phyloP scores from a whole-genome alignment of 2,329 filamentous ascomycete genomes.

The Rutstroemia sp. region DNA sequence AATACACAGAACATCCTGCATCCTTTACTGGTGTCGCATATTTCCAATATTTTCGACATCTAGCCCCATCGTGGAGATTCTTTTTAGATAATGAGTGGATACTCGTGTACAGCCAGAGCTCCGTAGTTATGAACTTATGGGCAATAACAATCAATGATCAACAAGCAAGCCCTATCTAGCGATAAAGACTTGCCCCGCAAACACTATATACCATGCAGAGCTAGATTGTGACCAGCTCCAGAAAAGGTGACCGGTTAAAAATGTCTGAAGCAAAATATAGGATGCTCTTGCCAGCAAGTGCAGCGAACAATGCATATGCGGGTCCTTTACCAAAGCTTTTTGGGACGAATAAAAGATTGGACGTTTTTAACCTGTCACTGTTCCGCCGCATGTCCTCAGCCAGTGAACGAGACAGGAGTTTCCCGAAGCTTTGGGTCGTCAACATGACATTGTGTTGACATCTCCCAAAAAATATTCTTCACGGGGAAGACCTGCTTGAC shows the following conservation, averaged over 20 bases:
- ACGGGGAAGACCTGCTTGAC: neutral
- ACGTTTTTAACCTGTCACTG: neutral
- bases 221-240: neutral
- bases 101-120: neutral
- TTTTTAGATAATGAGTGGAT: slow-evolving; percentile 3
- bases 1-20: neutral
- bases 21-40: neutral
- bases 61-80: neutral
- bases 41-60: neutral
- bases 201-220: neutral
- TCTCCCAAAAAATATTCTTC: neutral
- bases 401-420: neutral
- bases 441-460: neutral
- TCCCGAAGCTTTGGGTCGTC: slow-evolving; percentile 1
- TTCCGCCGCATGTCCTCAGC: neutral
- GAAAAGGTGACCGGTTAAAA: neutral
- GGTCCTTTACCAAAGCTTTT: neutral
- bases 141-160: neutral
- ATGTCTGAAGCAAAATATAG: neutral
- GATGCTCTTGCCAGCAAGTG: slow-evolving; percentile 1
- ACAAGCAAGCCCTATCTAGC: neutral
- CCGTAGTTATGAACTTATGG: neutral
- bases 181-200: slow-evolving; percentile 5
- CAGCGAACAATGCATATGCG: slow-evolving; percentile 4
- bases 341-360: neutral